Evolutionary conservation across 495 filamentous ascomycete genomes (phyloP).

Genomic region (Penicillium fimorum): DNA sequence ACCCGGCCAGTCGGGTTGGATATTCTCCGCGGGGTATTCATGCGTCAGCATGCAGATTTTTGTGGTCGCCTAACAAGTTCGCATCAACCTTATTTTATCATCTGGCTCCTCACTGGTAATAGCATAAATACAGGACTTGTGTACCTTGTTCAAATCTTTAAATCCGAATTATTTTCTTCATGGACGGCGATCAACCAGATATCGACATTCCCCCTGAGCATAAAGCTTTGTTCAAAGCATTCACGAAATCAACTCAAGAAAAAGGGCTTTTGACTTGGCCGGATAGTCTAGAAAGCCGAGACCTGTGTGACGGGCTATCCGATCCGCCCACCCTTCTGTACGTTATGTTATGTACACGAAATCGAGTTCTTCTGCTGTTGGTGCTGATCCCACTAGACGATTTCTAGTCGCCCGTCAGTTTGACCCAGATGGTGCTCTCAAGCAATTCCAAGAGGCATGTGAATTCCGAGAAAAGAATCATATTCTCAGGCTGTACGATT

Average conservation of each 20-base stretch:
- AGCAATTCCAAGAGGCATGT: conserved; percentile 25
- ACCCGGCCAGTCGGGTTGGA: not conserved
- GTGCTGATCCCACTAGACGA: conserved; percentile 20
- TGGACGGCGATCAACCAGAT: not conserved
- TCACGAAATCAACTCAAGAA: conserved; percentile 22
- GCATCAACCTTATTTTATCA: not conserved
- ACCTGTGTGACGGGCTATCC: conserved; percentile 22
- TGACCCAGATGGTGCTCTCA: conserved; percentile 17
- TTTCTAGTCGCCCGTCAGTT: conserved; percentile 32
- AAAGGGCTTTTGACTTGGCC: conserved; percentile 23
- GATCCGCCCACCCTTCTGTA: conserved; percentile 33
- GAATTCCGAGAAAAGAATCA: conserved; percentile 23
- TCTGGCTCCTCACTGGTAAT: not conserved
- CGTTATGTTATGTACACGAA: not conserved
- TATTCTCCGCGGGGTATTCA: not conserved
- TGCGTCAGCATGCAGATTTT: not conserved
- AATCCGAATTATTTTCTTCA: not conserved
- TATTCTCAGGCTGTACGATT: conserved; percentile 24
- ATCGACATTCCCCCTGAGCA: not conserved
- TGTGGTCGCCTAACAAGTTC: not conserved
- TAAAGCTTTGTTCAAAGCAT: conserved; percentile 11
- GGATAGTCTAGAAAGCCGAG: conserved; percentile 16
- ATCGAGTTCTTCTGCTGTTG: not conserved
- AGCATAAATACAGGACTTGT: not conserved
- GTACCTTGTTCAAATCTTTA: not conserved